Evolutionary conservation across 257 asterid species (phyloP), one percentile per base, ranked within the genome.

Genomic region (Perilla frutescens): DNA sequence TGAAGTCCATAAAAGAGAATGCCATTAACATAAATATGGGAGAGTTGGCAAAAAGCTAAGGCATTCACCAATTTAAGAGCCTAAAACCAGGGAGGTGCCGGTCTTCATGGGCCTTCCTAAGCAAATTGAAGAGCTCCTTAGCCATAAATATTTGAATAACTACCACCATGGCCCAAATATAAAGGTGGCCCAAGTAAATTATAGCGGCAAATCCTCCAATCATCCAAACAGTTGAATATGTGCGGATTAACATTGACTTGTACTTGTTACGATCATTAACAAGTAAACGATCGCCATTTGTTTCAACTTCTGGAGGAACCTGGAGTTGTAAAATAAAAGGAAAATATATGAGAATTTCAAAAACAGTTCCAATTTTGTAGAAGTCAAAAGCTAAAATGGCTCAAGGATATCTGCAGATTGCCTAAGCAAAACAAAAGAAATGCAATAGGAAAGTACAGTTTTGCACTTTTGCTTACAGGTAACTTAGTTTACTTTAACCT

Each of bases 61-160:
- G 60, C 68, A 75, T 84, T 77, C 79, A 94, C 99, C 99, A 95
- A 82, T 92, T 95, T 72, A 95, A 84, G 62, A 85, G 88, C 87
- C 98, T 83, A 84, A 95, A 95, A 49, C 99, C 99, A n/a, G 98
- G 99, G 72, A 95, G 98, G 32, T 84, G 98, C 64, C 75, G 84
- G 64, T 90, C 96, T 83, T 95, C 99, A 62, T 90, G 97, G 43
- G 94, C 84, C 86, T 76, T 85, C 84, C 96, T 87, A 6, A 90
- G 96, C 78, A 95, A 82, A 82, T 73, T 90, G 87, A 95, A 92
- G 74, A 95, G 86, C 83, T 95, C 99, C 80, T 80, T 90, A 41
- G 92, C 96, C 99, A 95, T 95, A 82, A 80, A 86, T 64, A 95
- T 92, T 82, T 95, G 99, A 81, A 95, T 85, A 44, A 92, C 92